These are phyloP conservation scores for Podospora sp. DNA, from an alignment of 495 filamentous ascomycete species.

Conservation along the genomic window DNA sequence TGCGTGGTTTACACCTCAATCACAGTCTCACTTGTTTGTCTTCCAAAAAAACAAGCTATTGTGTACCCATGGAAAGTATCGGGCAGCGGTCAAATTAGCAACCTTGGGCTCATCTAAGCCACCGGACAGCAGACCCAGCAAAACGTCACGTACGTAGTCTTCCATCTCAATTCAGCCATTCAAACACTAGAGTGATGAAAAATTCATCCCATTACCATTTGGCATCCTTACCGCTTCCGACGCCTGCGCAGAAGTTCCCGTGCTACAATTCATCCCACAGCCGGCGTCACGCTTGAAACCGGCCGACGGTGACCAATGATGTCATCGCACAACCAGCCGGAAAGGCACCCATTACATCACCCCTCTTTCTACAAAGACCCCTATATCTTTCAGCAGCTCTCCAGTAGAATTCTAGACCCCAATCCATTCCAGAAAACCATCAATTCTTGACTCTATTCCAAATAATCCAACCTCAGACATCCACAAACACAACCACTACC, in stretches of 20 bases:
- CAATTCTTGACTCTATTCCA: neutral
- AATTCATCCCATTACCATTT: no score
- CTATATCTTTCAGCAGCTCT: neutral
- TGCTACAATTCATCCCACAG: neutral
- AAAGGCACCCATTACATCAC: neutral
- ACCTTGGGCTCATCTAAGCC: no score
- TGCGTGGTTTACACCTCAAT: no score
- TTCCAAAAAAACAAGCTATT: no score
- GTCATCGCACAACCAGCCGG: neutral
- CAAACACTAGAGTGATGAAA: no score
- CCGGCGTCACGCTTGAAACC: neutral
- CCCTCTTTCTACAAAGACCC: neutral
- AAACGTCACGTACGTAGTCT: no score
- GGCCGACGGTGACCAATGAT: neutral
- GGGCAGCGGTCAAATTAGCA: no score
- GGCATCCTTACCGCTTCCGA: no score
- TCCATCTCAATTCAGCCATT: no score
- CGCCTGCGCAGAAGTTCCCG: neutral
- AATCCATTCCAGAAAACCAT: neutral
- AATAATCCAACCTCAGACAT: neutral
- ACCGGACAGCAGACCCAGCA: no score
- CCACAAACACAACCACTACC: slow-evolving; percentile 10
- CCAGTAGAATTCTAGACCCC: neutral
- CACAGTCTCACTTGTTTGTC: no score
- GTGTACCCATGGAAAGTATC: no score